phyloP scores from a whole-genome alignment of 805 yeast genomes.

The Ogataea saltuana region DNA sequence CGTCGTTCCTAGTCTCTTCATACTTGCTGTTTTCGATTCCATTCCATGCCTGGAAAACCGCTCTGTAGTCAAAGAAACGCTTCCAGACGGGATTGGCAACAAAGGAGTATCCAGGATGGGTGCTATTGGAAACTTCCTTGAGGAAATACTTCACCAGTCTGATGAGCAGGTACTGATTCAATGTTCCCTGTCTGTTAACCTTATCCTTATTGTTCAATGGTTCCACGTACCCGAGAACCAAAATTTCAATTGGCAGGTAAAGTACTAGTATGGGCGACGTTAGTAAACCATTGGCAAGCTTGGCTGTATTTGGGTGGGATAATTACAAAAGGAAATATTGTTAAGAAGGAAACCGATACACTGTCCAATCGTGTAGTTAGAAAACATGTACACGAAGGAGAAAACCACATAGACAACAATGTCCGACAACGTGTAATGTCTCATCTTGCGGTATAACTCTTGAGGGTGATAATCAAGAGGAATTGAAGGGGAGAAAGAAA shows the following conservation, averaged over 20 bases:
- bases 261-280: constrained; percentile 20
- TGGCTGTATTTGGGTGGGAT: not conserved
- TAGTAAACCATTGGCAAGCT: constrained; percentile 4
- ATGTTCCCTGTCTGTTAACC: constrained; percentile 34
- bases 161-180: constrained; percentile 29
- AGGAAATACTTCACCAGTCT: constrained; percentile 24
- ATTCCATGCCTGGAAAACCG: constrained; percentile 35
- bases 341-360: constrained; percentile 21
- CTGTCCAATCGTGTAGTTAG: constrained; percentile 26
- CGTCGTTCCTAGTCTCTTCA: constrained; percentile 18
- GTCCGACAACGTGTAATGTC: constrained; percentile 35
- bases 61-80: constrained; percentile 33
- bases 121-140: constrained; percentile 17
- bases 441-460: constrained; percentile 21
- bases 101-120: constrained; percentile 29
- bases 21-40: constrained; percentile 37
- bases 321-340: constrained; percentile 26
- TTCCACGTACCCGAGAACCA: constrained; percentile 32
- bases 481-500: not conserved
- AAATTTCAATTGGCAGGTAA: constrained; percentile 25
- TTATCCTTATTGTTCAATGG: constrained; percentile 34
- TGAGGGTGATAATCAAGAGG: not conserved
- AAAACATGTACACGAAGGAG: constrained; percentile 26
- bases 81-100: constrained; percentile 36
- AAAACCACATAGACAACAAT: constrained; percentile 26